A percentile compares a stretch with the other conserved stretches of the same genome.
Evolutionary conservation across 306 rosid species (phyloP).

Genomic region (Cajanus cajan): DNA sequence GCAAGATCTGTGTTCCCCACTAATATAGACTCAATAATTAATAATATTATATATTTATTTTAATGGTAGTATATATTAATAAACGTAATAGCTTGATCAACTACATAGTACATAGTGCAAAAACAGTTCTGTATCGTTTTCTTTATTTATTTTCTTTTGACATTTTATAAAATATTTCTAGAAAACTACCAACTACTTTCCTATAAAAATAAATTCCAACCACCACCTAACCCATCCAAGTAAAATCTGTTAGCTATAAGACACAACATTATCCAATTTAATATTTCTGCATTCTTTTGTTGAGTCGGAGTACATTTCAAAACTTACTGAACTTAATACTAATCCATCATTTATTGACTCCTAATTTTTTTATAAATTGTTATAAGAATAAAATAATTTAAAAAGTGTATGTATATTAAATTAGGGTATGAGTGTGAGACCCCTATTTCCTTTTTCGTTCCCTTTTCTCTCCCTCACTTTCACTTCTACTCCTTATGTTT

Average conservation of each 20-base stretch:
- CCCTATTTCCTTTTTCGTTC: too few relatives aligned
- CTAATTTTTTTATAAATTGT: too few relatives aligned
- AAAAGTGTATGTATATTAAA: too few relatives aligned
- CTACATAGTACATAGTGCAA: background rate
- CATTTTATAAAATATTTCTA: background rate
- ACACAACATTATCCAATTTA: background rate
- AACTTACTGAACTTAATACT: background rate
- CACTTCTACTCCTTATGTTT: too few relatives aligned
- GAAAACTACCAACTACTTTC: background rate
- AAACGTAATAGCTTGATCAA: background rate
- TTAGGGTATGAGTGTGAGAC: too few relatives aligned
- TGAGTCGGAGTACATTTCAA: background rate
- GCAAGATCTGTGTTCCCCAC: background rate
- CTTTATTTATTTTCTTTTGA: background rate
- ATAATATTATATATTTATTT: too few relatives aligned
- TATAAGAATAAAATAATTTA: too few relatives aligned
- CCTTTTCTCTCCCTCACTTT: too few relatives aligned
- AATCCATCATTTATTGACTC: background rate
- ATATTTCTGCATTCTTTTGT: background rate
- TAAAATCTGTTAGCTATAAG: background rate
- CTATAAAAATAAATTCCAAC: background rate
- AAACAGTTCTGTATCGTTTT: background rate
- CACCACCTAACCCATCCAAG: background rate
- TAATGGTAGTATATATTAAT: background rate
- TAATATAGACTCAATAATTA: too few relatives aligned